Evolutionary conservation across 1,139 yeast species (phyloP).

Genomic region (Hyphopichia wangnamkhiaoensis): DNA sequence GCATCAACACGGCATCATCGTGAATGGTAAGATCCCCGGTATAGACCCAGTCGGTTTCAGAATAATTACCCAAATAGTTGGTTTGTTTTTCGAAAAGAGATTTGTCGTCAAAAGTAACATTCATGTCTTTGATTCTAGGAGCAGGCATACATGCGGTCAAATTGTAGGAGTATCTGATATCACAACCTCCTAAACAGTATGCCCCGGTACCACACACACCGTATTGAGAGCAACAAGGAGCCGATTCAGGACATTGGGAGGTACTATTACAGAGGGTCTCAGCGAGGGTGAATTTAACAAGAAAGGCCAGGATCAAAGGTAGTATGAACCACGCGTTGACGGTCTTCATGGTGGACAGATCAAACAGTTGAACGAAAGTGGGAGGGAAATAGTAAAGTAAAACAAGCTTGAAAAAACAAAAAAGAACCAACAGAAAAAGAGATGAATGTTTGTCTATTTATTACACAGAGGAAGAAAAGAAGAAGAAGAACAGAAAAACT

Average conservation of each 20-base stretch:
- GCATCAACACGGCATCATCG: conserved; percentile 59
- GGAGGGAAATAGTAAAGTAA: neutral
- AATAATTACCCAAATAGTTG: conserved; percentile 68
- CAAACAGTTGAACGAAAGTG: neutral
- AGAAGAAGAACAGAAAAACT: too few relatives aligned
- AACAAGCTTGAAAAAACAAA: neutral
- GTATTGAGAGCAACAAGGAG: conserved; percentile 82
- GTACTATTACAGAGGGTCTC: conserved; percentile 46
- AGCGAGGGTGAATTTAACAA: conserved; percentile 16
- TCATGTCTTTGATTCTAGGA: conserved; percentile 40
- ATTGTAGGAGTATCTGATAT: conserved; percentile 64
- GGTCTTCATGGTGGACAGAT: neutral
- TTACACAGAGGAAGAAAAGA: too few relatives aligned
- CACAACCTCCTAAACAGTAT: conserved; percentile 81
- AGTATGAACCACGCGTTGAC: neutral
- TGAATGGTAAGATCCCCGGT: conserved; percentile 62
- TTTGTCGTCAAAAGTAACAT: conserved; percentile 40
- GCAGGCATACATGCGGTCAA: conserved; percentile 68
- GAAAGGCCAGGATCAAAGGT: conserved; percentile 3
- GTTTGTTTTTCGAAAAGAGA: conserved; percentile 33
- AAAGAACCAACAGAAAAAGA: neutral
- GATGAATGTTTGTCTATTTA: neutral
- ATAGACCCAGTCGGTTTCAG: conserved; percentile 71
- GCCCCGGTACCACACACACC: conserved; percentile 87
- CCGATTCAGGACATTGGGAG: conserved; percentile 62